Evolutionary conservation across 805 yeast genomes (phyloP).

Genomic region (Kodamaea leandrae): DNA sequence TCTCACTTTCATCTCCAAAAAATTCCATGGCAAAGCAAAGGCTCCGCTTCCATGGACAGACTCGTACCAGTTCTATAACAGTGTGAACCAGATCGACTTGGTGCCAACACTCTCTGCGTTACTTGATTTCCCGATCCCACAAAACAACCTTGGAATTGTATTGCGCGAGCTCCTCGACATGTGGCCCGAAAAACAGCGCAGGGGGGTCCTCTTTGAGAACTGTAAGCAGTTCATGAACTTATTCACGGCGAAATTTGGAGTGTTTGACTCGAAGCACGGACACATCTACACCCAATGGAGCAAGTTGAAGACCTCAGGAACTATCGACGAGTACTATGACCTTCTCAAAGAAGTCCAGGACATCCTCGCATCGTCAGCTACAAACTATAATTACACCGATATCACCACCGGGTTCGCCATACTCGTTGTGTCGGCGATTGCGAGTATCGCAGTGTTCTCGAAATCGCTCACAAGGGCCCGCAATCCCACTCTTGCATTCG

Average conservation of each 20-base stretch:
- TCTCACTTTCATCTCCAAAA: constrained; percentile 62
- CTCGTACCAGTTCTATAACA: constrained; percentile 51
- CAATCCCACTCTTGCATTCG: neutral
- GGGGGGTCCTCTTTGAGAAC: constrained; percentile 49
- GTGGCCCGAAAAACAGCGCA: constrained; percentile 40
- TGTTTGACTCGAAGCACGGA: constrained; percentile 6
- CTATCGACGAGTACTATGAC: constrained; percentile 17
- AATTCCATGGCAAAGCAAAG: constrained; percentile 12
- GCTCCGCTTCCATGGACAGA: constrained; percentile 36
- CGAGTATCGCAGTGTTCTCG: constrained; percentile 23
- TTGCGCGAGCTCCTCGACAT: constrained; percentile 55
- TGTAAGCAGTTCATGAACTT: constrained; percentile 54
- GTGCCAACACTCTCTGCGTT: constrained; percentile 68
- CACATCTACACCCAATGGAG: constrained; percentile 14
- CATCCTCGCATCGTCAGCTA: constrained; percentile 55
- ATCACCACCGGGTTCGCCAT: constrained; percentile 32
- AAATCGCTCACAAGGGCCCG: neutral
- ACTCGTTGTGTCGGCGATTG: constrained; percentile 27
- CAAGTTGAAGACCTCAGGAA: neutral
- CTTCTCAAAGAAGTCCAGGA: constrained; percentile 50
- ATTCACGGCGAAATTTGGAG: constrained; percentile 38
- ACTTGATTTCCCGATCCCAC: constrained; percentile 65
- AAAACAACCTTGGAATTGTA: constrained; percentile 70
- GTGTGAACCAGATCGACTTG: constrained; percentile 65
- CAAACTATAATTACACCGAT: constrained; percentile 63